Conservation (phyloP, 169 alveolate species). For the Eimeria necatrix region DNA sequence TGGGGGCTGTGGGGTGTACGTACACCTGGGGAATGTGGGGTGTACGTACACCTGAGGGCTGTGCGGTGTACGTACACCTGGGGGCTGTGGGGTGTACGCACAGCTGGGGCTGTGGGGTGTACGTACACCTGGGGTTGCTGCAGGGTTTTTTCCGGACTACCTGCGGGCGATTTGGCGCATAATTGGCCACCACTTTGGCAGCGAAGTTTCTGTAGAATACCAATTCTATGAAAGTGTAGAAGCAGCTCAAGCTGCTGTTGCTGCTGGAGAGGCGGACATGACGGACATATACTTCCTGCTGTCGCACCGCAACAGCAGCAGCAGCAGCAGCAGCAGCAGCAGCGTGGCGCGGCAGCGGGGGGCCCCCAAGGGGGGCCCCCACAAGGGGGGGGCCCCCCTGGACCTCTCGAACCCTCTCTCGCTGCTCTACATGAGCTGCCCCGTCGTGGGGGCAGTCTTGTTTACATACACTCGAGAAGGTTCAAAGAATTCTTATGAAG, state of each 20-base stretch:
- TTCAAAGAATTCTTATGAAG: background rate
- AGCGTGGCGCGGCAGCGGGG: conserved; percentile 28
- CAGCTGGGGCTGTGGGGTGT: background rate
- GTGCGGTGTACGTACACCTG: no score
- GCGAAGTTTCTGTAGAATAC: background rate
- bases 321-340: conserved; percentile 28
- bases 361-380: background rate
- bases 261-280: conserved; percentile 30
- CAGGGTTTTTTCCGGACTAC: background rate
- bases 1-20: no score
- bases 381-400: no score
- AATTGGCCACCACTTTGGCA: background rate
- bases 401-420: conserved; percentile 21
- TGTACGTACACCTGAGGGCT: no score
- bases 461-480: background rate
- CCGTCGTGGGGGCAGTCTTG: background rate
- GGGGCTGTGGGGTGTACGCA: background rate
- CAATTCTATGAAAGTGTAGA: background rate
- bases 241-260: background rate
- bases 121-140: no score
- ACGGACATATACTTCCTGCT: background rate
- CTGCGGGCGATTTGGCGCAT: background rate
- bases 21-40: no score
- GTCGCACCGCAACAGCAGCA: conserved; percentile 14
- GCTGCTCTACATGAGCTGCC: conserved; percentile 14